Evolutionary conservation across 2,329 filamentous ascomycete species (phyloP).

Genomic region (Nemania sp.): DNA sequence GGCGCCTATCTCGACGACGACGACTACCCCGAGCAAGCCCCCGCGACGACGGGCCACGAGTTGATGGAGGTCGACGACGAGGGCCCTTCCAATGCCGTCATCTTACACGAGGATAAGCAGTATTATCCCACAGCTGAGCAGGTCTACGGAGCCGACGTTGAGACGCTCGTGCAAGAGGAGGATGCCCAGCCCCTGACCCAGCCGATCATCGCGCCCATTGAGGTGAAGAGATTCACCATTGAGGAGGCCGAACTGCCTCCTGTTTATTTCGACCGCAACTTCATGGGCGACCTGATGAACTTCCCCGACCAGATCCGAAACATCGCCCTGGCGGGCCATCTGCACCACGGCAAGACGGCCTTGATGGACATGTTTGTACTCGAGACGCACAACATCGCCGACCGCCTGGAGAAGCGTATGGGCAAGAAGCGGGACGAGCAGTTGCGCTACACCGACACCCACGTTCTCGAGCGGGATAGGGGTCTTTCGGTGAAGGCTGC

Average conservation of each 20-base stretch:
- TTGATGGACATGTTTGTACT: conserved; percentile 98
- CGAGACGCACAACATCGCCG: conserved; percentile 87
- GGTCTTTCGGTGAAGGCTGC: conserved; percentile 91
- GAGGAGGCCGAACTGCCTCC: conserved; percentile 89
- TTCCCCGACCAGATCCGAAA: conserved; percentile 95
- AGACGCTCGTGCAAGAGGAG: conserved; percentile 95
- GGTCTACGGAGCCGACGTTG: conserved; percentile 91
- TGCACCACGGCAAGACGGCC: conserved; percentile 97
- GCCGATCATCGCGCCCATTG: conserved; percentile 90
- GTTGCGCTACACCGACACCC: conserved; percentile 91
- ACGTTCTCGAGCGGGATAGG: conserved; percentile 84
- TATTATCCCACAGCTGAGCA: conserved; percentile 99
- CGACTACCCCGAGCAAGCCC: conserved; percentile 70
- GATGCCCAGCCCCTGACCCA: conserved; percentile 91
- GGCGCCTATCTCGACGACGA: conserved; percentile 86
- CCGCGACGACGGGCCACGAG: conserved; percentile 72
- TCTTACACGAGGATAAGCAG: conserved; percentile 98
- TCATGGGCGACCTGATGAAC: conserved; percentile 96
- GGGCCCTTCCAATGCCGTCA: conserved; percentile 92
- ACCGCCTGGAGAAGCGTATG: conserved; percentile 77
- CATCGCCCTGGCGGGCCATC: conserved; percentile 85
- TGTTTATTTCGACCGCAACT: conserved; percentile 84
- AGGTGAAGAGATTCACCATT: conserved; percentile 94
- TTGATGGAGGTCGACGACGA: conserved; percentile 93
- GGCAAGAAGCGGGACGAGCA: conserved; percentile 87